Percentiles rank a stretch among this genome's conserved stretches.
phyloP scores from a whole-genome alignment of 805 yeast species.

The Wickerhamiella dianesei region DNA sequence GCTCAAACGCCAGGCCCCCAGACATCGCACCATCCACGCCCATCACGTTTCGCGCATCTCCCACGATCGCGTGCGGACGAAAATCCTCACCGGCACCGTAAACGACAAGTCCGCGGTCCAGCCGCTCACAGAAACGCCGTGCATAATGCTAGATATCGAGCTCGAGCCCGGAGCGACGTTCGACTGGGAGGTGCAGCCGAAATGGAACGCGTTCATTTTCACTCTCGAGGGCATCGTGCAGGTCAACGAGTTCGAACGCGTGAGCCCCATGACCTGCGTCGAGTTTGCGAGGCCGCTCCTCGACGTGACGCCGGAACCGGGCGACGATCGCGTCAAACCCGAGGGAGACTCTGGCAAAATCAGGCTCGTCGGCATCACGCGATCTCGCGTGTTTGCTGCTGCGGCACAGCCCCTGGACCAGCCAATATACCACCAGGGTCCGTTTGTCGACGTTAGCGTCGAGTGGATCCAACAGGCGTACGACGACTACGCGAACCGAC shows the following conservation, averaged over 20 bases:
- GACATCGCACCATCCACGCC: conserved; percentile 10
- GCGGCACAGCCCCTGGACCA: conserved; percentile 18
- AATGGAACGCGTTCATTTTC: conserved; percentile 23
- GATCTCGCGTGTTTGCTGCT: conserved; percentile 7
- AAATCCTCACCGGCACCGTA: conserved; percentile 13
- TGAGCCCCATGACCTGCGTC: conserved; percentile 9
- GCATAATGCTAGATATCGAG: conserved; percentile 8
- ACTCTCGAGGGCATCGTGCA: conserved; percentile 19
- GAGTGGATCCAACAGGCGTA: conserved; percentile 19
- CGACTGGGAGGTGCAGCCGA: conserved; percentile 14
- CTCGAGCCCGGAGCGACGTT: conserved; percentile 11
- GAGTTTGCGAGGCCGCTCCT: conserved; percentile 13
- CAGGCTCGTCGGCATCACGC: not conserved
- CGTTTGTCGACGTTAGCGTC: conserved; percentile 19
- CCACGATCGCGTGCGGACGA: conserved; percentile 6
- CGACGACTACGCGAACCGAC: conserved; percentile 14
- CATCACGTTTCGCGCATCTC: conserved; percentile 7
- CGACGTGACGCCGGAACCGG: not conserved
- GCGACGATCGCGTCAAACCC: not conserved
- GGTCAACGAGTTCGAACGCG: conserved; percentile 8
- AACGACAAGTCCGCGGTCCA: conserved; percentile 12
- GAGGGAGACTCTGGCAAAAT: not conserved
- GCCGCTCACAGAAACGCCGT: conserved; percentile 16
- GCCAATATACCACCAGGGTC: conserved; percentile 20
- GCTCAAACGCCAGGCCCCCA: conserved; percentile 15